These are phyloP conservation scores for Colletotrichum siamense DNA, from an alignment of 2,329 filamentous ascomycete genomes.

Conservation along the genomic window DNA sequence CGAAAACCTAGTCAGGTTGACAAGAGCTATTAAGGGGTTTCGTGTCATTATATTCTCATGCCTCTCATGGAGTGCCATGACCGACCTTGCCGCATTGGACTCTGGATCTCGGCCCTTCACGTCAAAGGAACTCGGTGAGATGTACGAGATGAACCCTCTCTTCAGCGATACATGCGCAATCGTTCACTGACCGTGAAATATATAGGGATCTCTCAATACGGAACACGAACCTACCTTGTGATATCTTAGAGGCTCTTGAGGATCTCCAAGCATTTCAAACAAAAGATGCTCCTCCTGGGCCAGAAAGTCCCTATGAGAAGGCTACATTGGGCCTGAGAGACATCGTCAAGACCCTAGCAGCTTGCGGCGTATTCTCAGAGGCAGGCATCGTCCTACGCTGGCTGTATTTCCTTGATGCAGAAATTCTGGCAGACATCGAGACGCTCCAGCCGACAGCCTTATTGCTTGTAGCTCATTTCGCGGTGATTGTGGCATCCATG, in stretches of 20 bases:
- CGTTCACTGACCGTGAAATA: background rate
- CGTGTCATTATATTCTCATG: background rate
- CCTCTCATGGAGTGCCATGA: background rate
- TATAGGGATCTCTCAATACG: background rate
- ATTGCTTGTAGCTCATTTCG: background rate
- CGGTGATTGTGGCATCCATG: background rate
- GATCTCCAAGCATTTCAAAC: background rate
- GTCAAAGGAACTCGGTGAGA: background rate
- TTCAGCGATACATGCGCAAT: accelerated
- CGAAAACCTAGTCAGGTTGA: background rate
- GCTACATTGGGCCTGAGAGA: background rate
- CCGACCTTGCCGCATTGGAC: background rate
- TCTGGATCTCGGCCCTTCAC: background rate
- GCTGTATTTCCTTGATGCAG: background rate
- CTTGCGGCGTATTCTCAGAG: background rate
- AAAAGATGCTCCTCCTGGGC: accelerated
- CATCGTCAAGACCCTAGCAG: background rate
- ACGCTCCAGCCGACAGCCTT: accelerated
- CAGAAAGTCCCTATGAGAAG: accelerated
- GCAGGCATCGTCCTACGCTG: background rate
- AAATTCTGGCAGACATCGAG: background rate
- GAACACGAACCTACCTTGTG: background rate
- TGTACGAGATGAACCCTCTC: background rate
- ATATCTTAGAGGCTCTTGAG: background rate
- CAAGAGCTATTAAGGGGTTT: background rate